Base-by-base conservation (phyloP, 805 yeast species). In the Myxozyma nipponensis region DNA sequence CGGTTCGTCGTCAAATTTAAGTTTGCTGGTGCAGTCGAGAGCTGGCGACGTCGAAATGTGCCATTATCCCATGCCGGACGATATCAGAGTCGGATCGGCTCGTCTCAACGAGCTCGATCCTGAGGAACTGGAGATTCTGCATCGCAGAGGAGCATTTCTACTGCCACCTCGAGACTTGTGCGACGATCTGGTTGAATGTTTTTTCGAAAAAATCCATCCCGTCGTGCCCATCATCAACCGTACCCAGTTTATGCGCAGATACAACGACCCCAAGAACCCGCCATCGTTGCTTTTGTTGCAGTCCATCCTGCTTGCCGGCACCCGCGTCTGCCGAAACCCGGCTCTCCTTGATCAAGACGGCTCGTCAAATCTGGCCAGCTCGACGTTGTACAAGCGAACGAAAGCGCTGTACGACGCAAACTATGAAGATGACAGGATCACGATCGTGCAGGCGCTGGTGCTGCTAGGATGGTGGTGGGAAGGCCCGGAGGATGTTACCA, bases 381-480 rank as follows among this genome's bases (percentile, higher is more conserved):
- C 77, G 50, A 78, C 86, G 2, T 78, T 85, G 52, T 81, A 81
- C 66, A 76, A 80, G 57, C 73, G 95, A 17, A 90, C 89, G 3
- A 83, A 82, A 67, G 86, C 88, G 0, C 67, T 86, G 23, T 84
- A 78, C 64, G 91, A 85, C 60, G 77, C 85, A 1, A 78, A 77
- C 55, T 78, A 78, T 57, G 93, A 86, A 66, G 68, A 74, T 28
- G 88, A 84, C 60, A 78, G 85, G 1, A 70, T 82, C 1, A 68
- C 78, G 4, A 67, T 82, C 22, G 72, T 85, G 6, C 89, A 83
- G 61, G 74, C 88, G 0, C 69, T 83, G 35, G 65, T 80, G 21
- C 66, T 85, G 25, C 73, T 86, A 53, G 83, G 85, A 0, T 76
- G 82, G 60, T 82, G 80, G 66, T 81, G 88, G 82, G 90, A 82